A percentile compares a stretch with the other conserved stretches of the same genome.
phyloP scores from a whole-genome alignment of 2,329 filamentous ascomycete genomes.

The Sarocladium oryzae region DNA sequence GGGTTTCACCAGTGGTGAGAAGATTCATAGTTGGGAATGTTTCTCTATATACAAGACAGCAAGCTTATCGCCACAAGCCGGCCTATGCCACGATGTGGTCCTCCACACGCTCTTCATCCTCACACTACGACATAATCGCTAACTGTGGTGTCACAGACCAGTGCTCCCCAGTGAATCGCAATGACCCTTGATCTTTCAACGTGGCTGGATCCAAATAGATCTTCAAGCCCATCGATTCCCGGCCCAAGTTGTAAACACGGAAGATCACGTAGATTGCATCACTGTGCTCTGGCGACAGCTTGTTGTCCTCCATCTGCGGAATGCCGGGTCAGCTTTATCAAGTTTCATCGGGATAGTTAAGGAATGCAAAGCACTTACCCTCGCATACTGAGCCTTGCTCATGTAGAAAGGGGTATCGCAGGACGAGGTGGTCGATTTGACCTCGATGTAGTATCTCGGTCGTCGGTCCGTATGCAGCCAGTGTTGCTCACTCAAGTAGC shows the following conservation, averaged over 20 bases:
- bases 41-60: too few species aligned
- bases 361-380: constrained; percentile 24
- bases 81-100: too few species aligned
- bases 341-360: background rate
- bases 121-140: too few species aligned
- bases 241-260: constrained; percentile 31
- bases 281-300: constrained; percentile 8
- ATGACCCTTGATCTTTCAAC: constrained; percentile 14
- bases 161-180: constrained; percentile 18
- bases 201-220: constrained; percentile 33
- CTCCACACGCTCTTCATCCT: too few species aligned
- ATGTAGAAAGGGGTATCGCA: constrained; percentile 38
- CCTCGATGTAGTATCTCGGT: constrained; percentile 42
- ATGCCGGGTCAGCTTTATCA: too few species aligned
- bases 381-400: constrained; percentile 36
- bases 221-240: constrained; percentile 22
- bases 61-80: too few species aligned
- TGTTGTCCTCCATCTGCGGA: constrained; percentile 19
- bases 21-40: too few species aligned
- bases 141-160: too few species aligned
- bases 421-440: constrained; percentile 38
- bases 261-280: constrained; percentile 32
- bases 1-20: too few species aligned
- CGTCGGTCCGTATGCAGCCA: constrained; percentile 19
- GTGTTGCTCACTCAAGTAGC: constrained; percentile 21